phyloP scores from a whole-genome alignment of 2,329 filamentous ascomycete genomes.

The Curvularia verruculosa region DNA sequence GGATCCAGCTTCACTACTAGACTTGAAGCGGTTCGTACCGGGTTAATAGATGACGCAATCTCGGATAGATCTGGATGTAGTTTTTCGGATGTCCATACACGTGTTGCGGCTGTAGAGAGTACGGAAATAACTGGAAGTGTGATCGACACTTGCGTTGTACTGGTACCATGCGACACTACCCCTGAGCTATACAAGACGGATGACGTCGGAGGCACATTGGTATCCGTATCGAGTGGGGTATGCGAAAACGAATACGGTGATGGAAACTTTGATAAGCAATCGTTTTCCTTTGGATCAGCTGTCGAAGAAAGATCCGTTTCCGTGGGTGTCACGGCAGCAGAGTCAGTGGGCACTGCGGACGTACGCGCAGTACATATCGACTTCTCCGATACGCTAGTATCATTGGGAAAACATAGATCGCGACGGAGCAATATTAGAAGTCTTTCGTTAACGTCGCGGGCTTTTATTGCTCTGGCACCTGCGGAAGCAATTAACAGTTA shows the following conservation, averaged over 20 bases:
- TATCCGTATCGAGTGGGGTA: neutral
- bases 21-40: neutral
- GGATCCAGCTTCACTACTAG: neutral
- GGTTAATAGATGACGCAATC: neutral
- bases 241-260: neutral
- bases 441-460: neutral
- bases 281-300: neutral
- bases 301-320: neutral
- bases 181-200: neutral
- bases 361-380: neutral
- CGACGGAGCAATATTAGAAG: constrained; percentile 14
- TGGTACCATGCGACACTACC: neutral
- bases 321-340: neutral
- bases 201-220: neutral
- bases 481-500: neutral
- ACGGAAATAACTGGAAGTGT: neutral
- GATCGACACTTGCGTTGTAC: neutral
- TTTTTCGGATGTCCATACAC: neutral
- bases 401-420: constrained; percentile 12
- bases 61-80: neutral
- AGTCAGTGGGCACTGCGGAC: neutral
- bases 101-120: neutral
- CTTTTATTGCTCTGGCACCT: constrained; percentile 5
- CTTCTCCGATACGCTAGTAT: constrained; percentile 6
- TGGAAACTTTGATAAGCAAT: neutral